phyloP scores from a whole-genome alignment of 2,329 filamentous ascomycete species.

The Cladophialophora carrionii region DNA sequence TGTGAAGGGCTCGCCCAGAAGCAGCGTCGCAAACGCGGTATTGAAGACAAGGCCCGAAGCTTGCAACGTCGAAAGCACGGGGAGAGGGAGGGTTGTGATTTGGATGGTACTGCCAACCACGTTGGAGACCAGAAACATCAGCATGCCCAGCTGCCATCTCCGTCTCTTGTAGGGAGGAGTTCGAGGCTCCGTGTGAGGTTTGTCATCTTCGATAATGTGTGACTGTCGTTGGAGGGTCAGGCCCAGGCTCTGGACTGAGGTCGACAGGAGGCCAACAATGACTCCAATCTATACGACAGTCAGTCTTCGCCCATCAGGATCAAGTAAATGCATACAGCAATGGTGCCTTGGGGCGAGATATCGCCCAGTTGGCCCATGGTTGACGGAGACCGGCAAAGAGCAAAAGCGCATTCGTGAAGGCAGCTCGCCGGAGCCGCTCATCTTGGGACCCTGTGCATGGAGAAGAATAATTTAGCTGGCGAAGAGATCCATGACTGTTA shows the following conservation, averaged over 20 bases:
- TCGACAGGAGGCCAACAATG: slow-evolving; percentile 88
- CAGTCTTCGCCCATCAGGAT: slow-evolving; percentile 26
- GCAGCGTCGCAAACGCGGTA: slow-evolving; percentile 91
- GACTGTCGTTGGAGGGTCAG: slow-evolving; percentile 97
- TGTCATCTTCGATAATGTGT: slow-evolving; percentile 96
- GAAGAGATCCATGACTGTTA: background rate
- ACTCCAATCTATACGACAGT: slow-evolving; percentile 73
- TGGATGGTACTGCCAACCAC: slow-evolving; percentile 94
- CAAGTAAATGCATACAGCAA: slow-evolving; percentile 62
- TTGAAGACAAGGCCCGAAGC: slow-evolving; percentile 98
- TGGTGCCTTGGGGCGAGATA: slow-evolving; percentile 75
- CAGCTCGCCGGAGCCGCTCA: slow-evolving; percentile 26
- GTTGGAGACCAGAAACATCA: slow-evolving; percentile 94
- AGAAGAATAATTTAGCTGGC: slow-evolving; percentile 8
- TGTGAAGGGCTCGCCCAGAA: slow-evolving; percentile 92
- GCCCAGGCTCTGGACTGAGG: slow-evolving; percentile 90
- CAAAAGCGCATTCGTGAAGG: slow-evolving; percentile 24
- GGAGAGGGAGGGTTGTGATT: slow-evolving; percentile 91
- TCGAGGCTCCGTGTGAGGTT: slow-evolving; percentile 73
- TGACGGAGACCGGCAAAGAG: slow-evolving; percentile 10
- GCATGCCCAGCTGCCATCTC: slow-evolving; percentile 95
- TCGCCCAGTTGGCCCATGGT: slow-evolving; percentile 72
- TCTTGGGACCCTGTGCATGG: slow-evolving; percentile 28
- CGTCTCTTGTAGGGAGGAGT: slow-evolving; percentile 86
- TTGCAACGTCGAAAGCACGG: slow-evolving; percentile 91